Evolutionary conservation across 23 red algal genomes (phyloP).

Genomic region (Gracilaria gracilis): DNA sequence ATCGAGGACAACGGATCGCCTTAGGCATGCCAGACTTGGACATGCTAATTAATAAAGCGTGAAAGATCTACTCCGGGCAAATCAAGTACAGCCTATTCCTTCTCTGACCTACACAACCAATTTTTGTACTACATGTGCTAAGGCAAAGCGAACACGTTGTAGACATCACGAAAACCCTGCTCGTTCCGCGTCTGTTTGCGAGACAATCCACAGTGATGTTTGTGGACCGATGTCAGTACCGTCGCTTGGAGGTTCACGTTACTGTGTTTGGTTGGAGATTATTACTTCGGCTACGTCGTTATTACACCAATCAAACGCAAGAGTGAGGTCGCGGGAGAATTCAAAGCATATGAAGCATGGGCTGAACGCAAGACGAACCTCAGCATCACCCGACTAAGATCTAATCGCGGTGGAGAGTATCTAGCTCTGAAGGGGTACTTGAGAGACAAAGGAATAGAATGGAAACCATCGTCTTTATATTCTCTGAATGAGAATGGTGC

Average conservation of each 20-base stretch:
- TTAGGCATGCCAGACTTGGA: constrained; percentile 17
- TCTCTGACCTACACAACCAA: not conserved
- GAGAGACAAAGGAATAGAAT: not conserved
- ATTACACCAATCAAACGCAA: not conserved
- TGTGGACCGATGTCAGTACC: constrained; percentile 15
- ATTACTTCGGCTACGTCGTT: not conserved
- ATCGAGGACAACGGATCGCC: not conserved
- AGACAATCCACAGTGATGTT: constrained; percentile 18
- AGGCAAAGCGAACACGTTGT: constrained; percentile 14
- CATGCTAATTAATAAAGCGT: not conserved
- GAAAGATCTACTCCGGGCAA: not conserved
- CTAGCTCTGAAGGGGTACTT: not conserved
- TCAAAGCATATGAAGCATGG: not conserved
- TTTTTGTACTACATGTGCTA: not conserved
- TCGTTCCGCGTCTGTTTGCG: not conserved
- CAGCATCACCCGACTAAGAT: not conserved
- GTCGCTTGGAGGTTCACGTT: constrained; percentile 3
- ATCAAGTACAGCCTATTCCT: not conserved
- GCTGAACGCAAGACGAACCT: not conserved
- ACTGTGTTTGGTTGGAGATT: not conserved
- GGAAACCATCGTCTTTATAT: not conserved
- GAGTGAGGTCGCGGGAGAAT: not conserved
- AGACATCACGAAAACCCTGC: not conserved
- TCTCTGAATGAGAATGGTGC: constrained; percentile 19
- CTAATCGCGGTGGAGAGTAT: not conserved